A percentile compares a stretch with the other conserved stretches of the same genome.
Conservation (phyloP, 2,329 filamentous ascomycete species). For the Clonostachys solani region DNA sequence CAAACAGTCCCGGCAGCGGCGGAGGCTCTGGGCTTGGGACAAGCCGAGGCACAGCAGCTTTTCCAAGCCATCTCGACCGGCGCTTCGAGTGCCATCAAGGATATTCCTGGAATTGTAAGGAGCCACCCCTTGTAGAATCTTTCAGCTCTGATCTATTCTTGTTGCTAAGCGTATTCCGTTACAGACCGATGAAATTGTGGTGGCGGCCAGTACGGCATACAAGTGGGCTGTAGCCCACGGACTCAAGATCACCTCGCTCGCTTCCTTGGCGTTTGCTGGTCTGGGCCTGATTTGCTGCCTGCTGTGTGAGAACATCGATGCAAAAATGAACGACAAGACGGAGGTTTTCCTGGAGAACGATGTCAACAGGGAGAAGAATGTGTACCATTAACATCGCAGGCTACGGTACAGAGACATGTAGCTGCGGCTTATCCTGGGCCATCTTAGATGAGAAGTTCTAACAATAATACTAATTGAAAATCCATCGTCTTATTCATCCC, state of each 20-base stretch:
- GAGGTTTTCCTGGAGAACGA: slow-evolving; percentile 26
- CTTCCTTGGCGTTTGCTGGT: slow-evolving; percentile 20
- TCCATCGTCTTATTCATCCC: no score
- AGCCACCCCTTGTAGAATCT: background rate
- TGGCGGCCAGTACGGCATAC: slow-evolving; percentile 17
- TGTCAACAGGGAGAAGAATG: slow-evolving; percentile 4
- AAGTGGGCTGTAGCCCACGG: slow-evolving; percentile 21
- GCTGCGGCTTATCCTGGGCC: no score
- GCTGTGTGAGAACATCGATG: slow-evolving; percentile 21
- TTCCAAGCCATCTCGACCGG: slow-evolving; percentile 17
- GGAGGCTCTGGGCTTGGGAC: slow-evolving; percentile 21
- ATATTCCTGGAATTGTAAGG: slow-evolving; percentile 14
- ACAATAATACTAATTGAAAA: no score
- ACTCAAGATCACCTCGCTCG: slow-evolving; percentile 16
- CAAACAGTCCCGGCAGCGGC: slow-evolving; percentile 25
- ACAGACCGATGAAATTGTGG: slow-evolving; percentile 13
- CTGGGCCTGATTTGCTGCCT: slow-evolving; percentile 18
- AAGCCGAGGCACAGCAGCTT: slow-evolving; percentile 18
- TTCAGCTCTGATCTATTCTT: background rate
- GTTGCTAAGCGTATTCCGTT: background rate
- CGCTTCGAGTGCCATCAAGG: slow-evolving; percentile 8
- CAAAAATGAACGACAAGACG: slow-evolving; percentile 28
- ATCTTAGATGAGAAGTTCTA: no score
- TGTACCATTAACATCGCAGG: background rate
- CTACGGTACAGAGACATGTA: no score